phyloP scores from a whole-genome alignment of 768 basidiomycete species.

The Xerocomellus dryophilus region DNA sequence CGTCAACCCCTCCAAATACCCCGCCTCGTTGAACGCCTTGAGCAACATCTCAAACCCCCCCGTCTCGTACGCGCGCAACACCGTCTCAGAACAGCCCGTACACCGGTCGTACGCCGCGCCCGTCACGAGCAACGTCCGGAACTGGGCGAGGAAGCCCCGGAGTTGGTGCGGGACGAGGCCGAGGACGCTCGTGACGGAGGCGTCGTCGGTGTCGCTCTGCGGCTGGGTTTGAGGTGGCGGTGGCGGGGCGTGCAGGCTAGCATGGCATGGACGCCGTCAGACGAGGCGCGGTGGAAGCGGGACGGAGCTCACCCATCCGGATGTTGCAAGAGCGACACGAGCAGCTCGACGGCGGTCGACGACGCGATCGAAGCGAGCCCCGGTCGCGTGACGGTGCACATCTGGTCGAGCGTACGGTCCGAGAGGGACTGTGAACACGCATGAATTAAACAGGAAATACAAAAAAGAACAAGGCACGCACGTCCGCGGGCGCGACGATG shows the following conservation, averaged over 20 bases:
- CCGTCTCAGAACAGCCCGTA: conserved; percentile 85
- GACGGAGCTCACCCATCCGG: conserved; percentile 63
- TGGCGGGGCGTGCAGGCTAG: conserved; percentile 58
- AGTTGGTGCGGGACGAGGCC: conserved; percentile 93
- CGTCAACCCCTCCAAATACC: conserved; percentile 70
- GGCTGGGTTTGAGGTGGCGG: conserved; percentile 46
- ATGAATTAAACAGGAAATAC: no score
- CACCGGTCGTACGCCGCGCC: conserved; percentile 86
- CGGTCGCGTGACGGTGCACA: conserved; percentile 98
- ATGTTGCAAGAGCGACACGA: conserved; percentile 87
- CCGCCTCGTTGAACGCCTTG: conserved; percentile 77
- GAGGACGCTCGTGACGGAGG: conserved; percentile 50
- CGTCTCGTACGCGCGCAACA: conserved; percentile 77
- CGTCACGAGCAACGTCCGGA: conserved; percentile 77
- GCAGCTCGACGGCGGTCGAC: conserved; percentile 88
- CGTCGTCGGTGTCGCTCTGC: conserved; percentile 10
- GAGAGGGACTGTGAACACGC: conserved; percentile 52
- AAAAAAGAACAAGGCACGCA: conserved; percentile 36
- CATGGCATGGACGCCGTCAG: not conserved
- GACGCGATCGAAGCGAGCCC: conserved; percentile 92
- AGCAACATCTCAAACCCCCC: conserved; percentile 78
- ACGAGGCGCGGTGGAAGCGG: not conserved
- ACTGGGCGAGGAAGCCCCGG: conserved; percentile 85
- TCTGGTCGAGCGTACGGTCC: conserved; percentile 94
- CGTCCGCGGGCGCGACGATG: conserved; percentile 93